Conservation (phyloP, 2,329 filamentous ascomycete genomes). For the Cercospora beticola region DNA sequence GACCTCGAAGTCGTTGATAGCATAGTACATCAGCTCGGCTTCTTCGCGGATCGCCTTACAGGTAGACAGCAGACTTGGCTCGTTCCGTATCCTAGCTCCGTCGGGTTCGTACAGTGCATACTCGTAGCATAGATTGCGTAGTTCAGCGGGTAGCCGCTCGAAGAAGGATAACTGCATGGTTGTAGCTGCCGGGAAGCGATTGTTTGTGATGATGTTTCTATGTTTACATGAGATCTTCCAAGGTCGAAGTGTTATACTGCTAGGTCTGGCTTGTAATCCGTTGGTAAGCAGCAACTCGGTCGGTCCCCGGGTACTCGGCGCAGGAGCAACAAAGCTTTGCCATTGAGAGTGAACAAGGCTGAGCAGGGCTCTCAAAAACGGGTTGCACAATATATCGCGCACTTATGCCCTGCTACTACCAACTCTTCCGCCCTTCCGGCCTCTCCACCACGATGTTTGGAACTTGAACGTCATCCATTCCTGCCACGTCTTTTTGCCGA, state of each 20-base stretch:
- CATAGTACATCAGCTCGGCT: constrained; percentile 29
- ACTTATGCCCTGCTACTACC: not conserved
- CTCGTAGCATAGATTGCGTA: constrained; percentile 22
- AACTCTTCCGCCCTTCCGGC: not conserved
- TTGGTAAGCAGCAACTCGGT: not conserved
- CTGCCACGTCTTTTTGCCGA: constrained; percentile 9
- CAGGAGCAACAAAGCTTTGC: not conserved
- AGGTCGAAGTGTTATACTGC: not conserved
- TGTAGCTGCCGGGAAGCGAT: not conserved
- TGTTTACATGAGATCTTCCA: not conserved
- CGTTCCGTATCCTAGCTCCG: constrained; percentile 14
- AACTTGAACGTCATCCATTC: constrained; percentile 16
- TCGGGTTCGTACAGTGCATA: constrained; percentile 14
- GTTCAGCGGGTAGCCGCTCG: constrained; percentile 17
- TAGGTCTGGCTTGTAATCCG: not conserved
- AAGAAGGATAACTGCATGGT: constrained; percentile 16
- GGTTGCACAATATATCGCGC: not conserved
- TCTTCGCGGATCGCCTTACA: constrained; percentile 27
- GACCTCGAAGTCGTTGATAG: constrained; percentile 23
- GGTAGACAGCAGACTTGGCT: constrained; percentile 21
- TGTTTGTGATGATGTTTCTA: not conserved
- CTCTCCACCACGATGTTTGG: not conserved
- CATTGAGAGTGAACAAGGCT: not conserved
- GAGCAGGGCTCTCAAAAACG: not conserved
- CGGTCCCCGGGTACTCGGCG: not conserved